phyloP scores from a whole-genome alignment of 148 eudicot species.

The Gaultheria prostrata region DNA sequence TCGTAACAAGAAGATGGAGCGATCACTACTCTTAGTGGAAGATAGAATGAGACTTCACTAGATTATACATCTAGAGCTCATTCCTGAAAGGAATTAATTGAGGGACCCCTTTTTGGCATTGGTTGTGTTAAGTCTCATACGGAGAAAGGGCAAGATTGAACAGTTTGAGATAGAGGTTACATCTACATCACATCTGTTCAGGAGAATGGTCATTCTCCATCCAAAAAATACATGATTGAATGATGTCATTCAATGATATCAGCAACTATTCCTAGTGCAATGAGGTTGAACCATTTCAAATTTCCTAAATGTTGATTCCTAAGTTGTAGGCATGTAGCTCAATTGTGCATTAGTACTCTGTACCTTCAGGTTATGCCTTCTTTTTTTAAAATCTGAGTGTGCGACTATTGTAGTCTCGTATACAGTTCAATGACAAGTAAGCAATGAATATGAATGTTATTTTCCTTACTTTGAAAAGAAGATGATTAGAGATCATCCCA shows the following conservation, averaged over 20 bases:
- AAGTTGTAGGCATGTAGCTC: too few relatives aligned
- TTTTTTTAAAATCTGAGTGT: too few relatives aligned
- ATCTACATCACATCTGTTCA: background rate
- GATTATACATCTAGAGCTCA: background rate
- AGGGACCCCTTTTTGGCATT: background rate
- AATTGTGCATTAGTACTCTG: too few relatives aligned
- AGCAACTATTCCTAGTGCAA: too few relatives aligned
- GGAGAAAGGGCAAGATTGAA: background rate
- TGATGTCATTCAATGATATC: too few relatives aligned
- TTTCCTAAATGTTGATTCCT: too few relatives aligned
- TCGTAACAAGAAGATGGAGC: background rate
- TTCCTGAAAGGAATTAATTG: background rate
- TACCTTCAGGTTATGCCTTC: too few relatives aligned
- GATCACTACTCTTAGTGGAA: background rate
- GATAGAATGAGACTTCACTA: background rate
- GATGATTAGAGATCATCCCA: conserved; percentile 94
- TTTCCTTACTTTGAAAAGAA: conserved; percentile 75
- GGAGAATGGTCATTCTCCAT: background rate
- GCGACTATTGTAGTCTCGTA: too few relatives aligned
- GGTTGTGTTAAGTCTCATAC: background rate
- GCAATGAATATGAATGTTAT: background rate
- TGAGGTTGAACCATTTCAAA: too few relatives aligned
- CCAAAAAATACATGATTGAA: background rate
- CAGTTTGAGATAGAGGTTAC: background rate
- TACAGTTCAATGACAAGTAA: too few relatives aligned